Conservation (phyloP, 345 rosid species). For the Crucihimalaya himalaica region DNA sequence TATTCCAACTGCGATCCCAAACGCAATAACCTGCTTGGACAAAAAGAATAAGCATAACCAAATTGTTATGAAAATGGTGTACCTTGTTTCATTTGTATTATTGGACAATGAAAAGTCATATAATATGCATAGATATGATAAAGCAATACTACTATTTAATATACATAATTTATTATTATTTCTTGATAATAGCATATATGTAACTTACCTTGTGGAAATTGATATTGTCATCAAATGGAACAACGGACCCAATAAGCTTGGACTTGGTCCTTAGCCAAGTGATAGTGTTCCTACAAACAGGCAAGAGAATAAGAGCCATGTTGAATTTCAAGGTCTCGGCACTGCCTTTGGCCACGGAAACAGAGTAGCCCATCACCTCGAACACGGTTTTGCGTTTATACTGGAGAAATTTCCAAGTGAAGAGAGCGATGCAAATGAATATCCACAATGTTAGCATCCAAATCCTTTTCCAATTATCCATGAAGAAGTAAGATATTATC, state of each 20-base stretch:
- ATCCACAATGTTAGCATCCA: slow-evolving; percentile 77
- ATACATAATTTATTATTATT: neutral
- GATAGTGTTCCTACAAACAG: slow-evolving; percentile 76
- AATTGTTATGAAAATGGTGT: neutral
- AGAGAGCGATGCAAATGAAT: slow-evolving; percentile 59
- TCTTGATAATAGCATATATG: neutral
- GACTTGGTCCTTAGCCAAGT: slow-evolving; percentile 76
- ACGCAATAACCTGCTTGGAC: slow-evolving; percentile 52
- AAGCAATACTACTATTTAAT: neutral
- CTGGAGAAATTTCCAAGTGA: slow-evolving; percentile 80
- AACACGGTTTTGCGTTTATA: slow-evolving; percentile 62
- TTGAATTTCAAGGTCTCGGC: slow-evolving; percentile 81
- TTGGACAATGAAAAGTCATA: no score
- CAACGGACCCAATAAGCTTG: slow-evolving; percentile 46
- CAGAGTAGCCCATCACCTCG: slow-evolving; percentile 74
- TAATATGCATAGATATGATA: neutral
- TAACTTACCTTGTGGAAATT: slow-evolving; percentile 67
- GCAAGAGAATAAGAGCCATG: slow-evolving; percentile 85
- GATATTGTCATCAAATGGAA: slow-evolving; percentile 83
- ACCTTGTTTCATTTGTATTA: neutral
- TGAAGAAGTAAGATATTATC: slow-evolving; percentile 49
- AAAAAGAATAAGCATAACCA: neutral
- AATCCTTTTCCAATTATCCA: slow-evolving; percentile 81
- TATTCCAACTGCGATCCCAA: slow-evolving; percentile 65
- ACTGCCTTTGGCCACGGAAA: slow-evolving; percentile 73